These are phyloP conservation scores for Perkinsus olseni DNA, from an alignment of 169 alveolate genomes.

Conservation along the genomic window DNA sequence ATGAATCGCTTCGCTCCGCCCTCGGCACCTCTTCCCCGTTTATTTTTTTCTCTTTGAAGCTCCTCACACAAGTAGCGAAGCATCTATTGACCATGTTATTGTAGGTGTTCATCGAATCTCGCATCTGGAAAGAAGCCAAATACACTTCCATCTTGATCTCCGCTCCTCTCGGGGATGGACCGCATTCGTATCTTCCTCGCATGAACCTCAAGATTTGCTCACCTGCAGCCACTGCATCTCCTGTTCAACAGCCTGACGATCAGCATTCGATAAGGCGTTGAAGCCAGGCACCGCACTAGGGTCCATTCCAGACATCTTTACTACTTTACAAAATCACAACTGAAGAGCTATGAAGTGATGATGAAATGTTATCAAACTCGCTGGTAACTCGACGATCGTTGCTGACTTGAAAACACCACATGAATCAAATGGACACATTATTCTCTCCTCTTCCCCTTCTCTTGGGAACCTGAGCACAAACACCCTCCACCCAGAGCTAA, in stretches of 20 bases:
- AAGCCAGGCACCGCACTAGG: not conserved
- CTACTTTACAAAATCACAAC: not conserved
- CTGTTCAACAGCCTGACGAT: not conserved
- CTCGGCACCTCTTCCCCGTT: slow-evolving; percentile 16
- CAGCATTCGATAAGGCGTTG: not conserved
- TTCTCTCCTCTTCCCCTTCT: too few relatives aligned
- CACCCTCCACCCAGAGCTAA: too few relatives aligned
- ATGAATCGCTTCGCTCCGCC: not conserved
- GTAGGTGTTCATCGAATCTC: slow-evolving; percentile 45
- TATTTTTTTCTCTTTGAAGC: slow-evolving; percentile 33
- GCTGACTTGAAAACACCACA: too few relatives aligned
- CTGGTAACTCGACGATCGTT: too few relatives aligned
- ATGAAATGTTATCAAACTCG: too few relatives aligned
- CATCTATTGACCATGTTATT: slow-evolving; percentile 45
- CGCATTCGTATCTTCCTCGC: too few relatives aligned
- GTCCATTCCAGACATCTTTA: not conserved
- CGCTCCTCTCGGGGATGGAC: too few relatives aligned
- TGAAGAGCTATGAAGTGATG: too few relatives aligned
- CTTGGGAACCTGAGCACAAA: too few relatives aligned
- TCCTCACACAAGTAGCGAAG: slow-evolving; percentile 41
- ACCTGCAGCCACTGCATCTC: not conserved
- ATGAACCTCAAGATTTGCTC: too few relatives aligned
- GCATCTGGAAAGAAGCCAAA: slow-evolving; percentile 31
- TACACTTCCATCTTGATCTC: too few relatives aligned
- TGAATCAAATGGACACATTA: too few relatives aligned